Evolutionary conservation across 2,329 filamentous ascomycete genomes (phyloP), one percentile per base, ranked within the genome.

Genomic region (Chaetomium sp.): DNA sequence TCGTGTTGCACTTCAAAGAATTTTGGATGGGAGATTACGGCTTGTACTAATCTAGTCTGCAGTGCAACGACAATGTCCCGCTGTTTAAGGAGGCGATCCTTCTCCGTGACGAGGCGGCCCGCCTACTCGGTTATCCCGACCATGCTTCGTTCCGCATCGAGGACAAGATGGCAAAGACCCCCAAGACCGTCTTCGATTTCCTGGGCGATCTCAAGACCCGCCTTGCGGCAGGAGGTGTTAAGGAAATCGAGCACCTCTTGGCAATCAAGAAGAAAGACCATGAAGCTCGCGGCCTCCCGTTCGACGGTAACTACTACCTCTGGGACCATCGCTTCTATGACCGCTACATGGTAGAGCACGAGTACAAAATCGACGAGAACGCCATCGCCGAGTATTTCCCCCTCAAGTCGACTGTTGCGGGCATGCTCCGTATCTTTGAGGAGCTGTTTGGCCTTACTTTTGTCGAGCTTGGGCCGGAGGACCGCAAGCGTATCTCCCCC

Each of bases 361-460:
- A 92, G 67, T 92, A 85, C 69, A 85, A 82, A 64, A 85, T 94
- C 46, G 87, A 92, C 61, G 88, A 92, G 69, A 82, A 85, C 64
- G 82, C 85, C 67, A 88, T 94, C 65, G 84, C 89, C 8, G 87
- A 94, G 71, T 94, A 91, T 72, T 94, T 94, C 73, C 89, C 89
- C 4, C 77, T 92, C 6, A 78, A 84, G 57, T 80, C 82, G 11
- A 90, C 87, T 0, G 85, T 94, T 50, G 78, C 79, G 34, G 86
- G 84, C 55, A 92, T 95, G 89, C 76, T 94, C 48, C 79, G 84
- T 64, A 92, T 92, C 65, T 94, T 94, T 61, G 88, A 94, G 71
- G 79, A 89, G 68, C 77, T 94, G 5, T 90, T 95, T 62, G 89
- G 89, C 12, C 77, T 95, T 38, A 81, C 83, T 5, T 94, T 94